A percentile compares a stretch with the other conserved stretches of the same genome.
Conservation (phyloP, 108 stramenopile species). For the Pseudonitzschia multiseries region DNA sequence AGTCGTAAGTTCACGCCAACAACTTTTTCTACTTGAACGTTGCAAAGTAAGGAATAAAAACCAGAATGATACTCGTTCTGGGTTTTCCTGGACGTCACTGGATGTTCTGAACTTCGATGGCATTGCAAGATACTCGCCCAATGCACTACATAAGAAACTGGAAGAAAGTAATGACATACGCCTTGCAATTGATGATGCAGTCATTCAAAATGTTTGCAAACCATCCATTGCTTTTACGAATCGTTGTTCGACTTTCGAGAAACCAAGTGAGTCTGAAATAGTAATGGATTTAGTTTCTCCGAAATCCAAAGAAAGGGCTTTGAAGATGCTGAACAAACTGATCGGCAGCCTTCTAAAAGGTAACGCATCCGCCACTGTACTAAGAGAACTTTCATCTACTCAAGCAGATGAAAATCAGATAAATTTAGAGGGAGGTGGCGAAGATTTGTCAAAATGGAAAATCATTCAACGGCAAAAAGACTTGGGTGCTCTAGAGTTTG, state of each 20-base stretch:
- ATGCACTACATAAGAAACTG: conserved; percentile 15
- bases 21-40: conserved; percentile 27
- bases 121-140: conserved; percentile 26
- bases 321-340: conserved; percentile 4
- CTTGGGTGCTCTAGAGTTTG: conserved; percentile 8
- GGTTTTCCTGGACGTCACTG: conserved; percentile 23
- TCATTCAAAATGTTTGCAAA: conserved; percentile 11
- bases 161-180: conserved; percentile 28
- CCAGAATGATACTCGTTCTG: not conserved
- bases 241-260: not conserved
- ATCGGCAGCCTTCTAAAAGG: conserved; percentile 11
- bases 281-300: not conserved
- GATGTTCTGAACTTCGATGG: conserved; percentile 32
- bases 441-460: conserved; percentile 8
- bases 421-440: not conserved
- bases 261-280: not conserved
- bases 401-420: not conserved
- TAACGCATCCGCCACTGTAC: not conserved
- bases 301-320: not conserved
- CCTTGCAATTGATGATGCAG: conserved; percentile 21
- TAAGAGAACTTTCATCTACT: not conserved
- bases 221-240: not conserved
- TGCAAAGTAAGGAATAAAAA: conserved; percentile 21
- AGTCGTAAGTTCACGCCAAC: conserved; percentile 16
- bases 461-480: not conserved